Base-by-base conservation (phyloP, 2,329 filamentous ascomycete species). In the Lasiodiplodia theobromae region DNA sequence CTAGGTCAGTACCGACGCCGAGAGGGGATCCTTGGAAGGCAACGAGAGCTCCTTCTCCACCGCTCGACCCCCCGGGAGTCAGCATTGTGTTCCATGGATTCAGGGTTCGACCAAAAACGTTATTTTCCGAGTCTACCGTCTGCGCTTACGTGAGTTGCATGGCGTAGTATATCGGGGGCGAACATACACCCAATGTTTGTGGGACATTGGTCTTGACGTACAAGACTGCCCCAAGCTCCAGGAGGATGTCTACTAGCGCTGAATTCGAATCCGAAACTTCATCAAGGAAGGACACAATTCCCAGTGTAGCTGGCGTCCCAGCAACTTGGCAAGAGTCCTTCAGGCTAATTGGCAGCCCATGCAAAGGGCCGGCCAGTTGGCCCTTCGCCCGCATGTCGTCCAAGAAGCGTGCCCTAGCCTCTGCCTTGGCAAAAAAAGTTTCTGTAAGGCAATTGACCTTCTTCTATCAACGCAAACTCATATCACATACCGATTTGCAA, bases 311-410 rank as follows among this genome's bases (percentile, higher is more conserved):
- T 28, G 7, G 28, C 25, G 80, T 70, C 1, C 77, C 77, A 1
- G 87, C 84, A 70, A 89, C 89, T 7, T 88, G 88, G 4, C 90
- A 76, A 0, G 88, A 89, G 0, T 90, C 88, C 73, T 80, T 68
- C 18, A 68, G n/a, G 28, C 52, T 54, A 4, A 64, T 63, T 21
- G 58, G 47, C 10, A 67, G 75, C 0, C 86, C 87, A 74, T 87
- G 86, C 12, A 85, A 71, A 25, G 83, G 80, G 3, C 86, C 85
- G 71, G 85, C 54, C 28, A 28, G 28, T 28, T 28, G 28, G 5
- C 28, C 28, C 28, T 28, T 28, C 28, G 28, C 28, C 28, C 28
- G 7, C 28, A 28, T 28, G 4, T 28, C 28, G 28, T 28, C 28
- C 28, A 28, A 28, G 1, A 4, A 28, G 28, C 28, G 28, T 28